These are phyloP conservation scores for Diaporthe batatas DNA, from an alignment of 2,329 filamentous ascomycete genomes.

Conservation along the genomic window DNA sequence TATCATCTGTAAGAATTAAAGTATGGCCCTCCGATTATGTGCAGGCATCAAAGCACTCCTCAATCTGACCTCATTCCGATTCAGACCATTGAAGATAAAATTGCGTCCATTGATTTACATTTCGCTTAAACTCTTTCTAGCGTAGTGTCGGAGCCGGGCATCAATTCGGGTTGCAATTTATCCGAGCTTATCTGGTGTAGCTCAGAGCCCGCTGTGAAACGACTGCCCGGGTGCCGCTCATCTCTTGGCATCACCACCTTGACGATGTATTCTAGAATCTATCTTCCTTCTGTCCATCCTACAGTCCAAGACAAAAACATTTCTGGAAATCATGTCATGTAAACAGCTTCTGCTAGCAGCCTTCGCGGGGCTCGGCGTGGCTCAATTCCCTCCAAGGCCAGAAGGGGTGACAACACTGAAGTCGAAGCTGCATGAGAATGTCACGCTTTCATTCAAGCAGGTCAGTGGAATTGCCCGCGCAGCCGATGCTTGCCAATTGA, in stretches of 20 bases:
- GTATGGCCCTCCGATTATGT: too few species aligned
- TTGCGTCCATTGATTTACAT: not conserved
- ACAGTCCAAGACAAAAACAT: not conserved
- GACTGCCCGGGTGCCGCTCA: not conserved
- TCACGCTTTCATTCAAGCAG: slow-evolving; percentile 60
- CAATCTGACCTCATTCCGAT: too few species aligned
- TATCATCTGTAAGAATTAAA: too few species aligned
- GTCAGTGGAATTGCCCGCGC: slow-evolving; percentile 44
- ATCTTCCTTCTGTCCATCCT: not conserved
- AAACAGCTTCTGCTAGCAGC: not conserved
- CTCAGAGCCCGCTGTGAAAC: not conserved
- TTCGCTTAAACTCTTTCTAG: not conserved
- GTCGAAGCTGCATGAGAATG: slow-evolving; percentile 54
- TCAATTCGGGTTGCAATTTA: not conserved
- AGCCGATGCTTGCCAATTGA: not conserved
- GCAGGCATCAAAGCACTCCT: not conserved
- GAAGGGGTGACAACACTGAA: slow-evolving; percentile 54
- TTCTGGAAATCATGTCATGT: not conserved
- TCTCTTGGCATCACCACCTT: not conserved
- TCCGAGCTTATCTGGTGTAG: slow-evolving; percentile 13
- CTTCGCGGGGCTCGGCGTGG: slow-evolving; percentile 31
- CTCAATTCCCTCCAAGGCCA: slow-evolving; percentile 56
- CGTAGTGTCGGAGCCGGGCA: not conserved
- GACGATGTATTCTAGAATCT: not conserved
- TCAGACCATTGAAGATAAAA: not conserved